Evolutionary conservation across 2,329 filamentous ascomycete genomes (phyloP).

Genomic region (Rugonectria rugulosa): DNA sequence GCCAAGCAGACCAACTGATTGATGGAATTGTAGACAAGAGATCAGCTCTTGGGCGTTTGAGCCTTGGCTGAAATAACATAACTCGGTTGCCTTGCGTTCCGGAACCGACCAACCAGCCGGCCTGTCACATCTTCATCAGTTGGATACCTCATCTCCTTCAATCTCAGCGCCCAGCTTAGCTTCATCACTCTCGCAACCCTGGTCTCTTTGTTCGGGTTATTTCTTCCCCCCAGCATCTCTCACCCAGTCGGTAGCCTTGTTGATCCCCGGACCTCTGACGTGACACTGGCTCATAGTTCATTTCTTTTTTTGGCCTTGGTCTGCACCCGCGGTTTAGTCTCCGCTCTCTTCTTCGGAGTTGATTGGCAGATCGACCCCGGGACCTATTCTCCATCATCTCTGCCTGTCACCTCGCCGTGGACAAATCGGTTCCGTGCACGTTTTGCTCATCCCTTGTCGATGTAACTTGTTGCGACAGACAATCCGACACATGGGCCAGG

Average conservation of each 20-base stretch:
- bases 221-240: constrained; percentile 15
- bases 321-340: constrained; percentile 30
- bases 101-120: neutral
- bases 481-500: constrained; percentile 26
- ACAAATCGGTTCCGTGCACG: constrained; percentile 40
- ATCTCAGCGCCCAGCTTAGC: constrained; percentile 1
- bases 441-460: constrained; percentile 29
- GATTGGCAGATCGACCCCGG: constrained; percentile 40
- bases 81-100: constrained; percentile 14
- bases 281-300: constrained; percentile 23
- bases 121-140: constrained; percentile 4
- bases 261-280: constrained; percentile 32
- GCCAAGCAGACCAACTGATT: neutral
- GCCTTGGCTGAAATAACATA: neutral
- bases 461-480: constrained; percentile 26
- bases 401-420: constrained; percentile 15
- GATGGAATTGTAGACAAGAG: neutral
- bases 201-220: constrained; percentile 19
- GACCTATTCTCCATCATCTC: constrained; percentile 33
- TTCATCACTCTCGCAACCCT: neutral
- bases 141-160: constrained; percentile 6
- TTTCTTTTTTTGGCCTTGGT: constrained; percentile 34
- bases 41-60: neutral
- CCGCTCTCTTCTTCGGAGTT: constrained; percentile 28
- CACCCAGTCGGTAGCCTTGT: constrained; percentile 13